Base-by-base conservation (phyloP, 2,329 filamentous ascomycete genomes). In the Mycosphaerelloides madeirae region DNA sequence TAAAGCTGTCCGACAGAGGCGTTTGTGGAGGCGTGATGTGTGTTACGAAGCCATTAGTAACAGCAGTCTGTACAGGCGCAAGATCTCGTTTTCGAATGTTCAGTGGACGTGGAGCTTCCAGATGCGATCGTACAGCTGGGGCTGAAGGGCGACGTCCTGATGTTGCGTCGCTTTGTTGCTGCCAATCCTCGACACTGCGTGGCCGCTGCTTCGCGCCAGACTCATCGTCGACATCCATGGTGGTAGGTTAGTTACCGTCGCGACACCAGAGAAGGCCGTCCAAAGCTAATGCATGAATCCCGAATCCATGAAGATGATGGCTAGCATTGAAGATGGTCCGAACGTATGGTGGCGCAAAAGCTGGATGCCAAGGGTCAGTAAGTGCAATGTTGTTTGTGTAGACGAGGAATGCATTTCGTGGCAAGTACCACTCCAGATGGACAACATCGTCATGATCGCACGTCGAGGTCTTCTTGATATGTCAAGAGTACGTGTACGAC, bases 11-110 rank as follows among this genome's bases (percentile, higher is more conserved):
- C 13, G 49, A 31, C 14, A 43, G 47, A 15, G 53, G 53, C 20
- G 50, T 56, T 6, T 41, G 20, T 7, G 53, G 53, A 20, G 51
- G 51, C 6, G 53, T 54, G 16, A 52, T 54, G 16, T 47, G 47
- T 18, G 53, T 43, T 12, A 52, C 48, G 43, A 56, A 56, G 43
- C 49, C 49, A 22, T 46, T 46, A 4, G 53, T 55, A 6, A 46
- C 32, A n/a, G 43, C 41, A 3, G 46, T 49, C 20, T 38, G 41
- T 9, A 42, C 20, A 18, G 35, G 33, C 16, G 37, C 31, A 29
- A 40, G 45, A 25, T 45, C 36, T 8, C 20, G 14, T 3, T 28
- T 35, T 8, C 33, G 33, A 16, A 25, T 25, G 9, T 25, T 25
- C 6, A 25, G 22, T 9, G 22, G 41, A 8, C 43, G 40, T 28